Base-by-base conservation (phyloP, 768 basidiomycete genomes). In the Podaxis carcinomalis region DNA sequence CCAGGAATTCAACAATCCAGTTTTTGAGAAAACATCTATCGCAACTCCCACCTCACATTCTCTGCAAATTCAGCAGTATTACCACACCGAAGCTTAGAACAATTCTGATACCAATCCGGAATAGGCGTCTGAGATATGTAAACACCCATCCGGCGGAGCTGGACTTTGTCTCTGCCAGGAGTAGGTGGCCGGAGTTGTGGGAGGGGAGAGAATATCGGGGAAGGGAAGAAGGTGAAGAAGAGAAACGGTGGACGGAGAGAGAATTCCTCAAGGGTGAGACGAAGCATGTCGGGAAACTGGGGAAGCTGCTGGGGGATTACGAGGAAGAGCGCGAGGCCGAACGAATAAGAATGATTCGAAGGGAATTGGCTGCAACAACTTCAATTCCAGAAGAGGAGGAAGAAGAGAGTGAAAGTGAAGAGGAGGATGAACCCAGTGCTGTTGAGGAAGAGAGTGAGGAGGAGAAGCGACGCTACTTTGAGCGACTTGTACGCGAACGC, bases 261-360 rank as follows among this genome's bases (percentile, higher is more conserved):
- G 75, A 78, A 19, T 92, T 93, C 69, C 67, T 93, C 59, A 72
- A 75, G 32, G 88, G 85, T 1, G 74, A 74, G 2, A 72, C 69
- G 35, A 82, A 83, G 64, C 82, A 86, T 62, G 81, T 93, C 10
- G 90, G 90, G 39, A 90, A 89, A 64, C 72, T 92, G 16, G 91
- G 84, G 1, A 69, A 69, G 4, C 74, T 94, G 7, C 73, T 94
- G 7, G 85, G 82, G 3, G 84, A 78, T 5, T 92, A 90, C 67
- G 91, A 92, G 66, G 91, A 90, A 66, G 91, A 91, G 68, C 79
- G 92, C 62, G 86, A 85, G 69, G 84, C 82, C 0, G 86, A 91
- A 67, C 78, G 86, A 25, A 72, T 83, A 19, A 77, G 86, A 57
- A 67, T 64, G 16, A 62, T 82, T 19, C 77, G 84, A 61, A 76